phyloP scores from a whole-genome alignment of 225 moss, liverwort and hornwort species.

The Thuidium tamariscinum region DNA sequence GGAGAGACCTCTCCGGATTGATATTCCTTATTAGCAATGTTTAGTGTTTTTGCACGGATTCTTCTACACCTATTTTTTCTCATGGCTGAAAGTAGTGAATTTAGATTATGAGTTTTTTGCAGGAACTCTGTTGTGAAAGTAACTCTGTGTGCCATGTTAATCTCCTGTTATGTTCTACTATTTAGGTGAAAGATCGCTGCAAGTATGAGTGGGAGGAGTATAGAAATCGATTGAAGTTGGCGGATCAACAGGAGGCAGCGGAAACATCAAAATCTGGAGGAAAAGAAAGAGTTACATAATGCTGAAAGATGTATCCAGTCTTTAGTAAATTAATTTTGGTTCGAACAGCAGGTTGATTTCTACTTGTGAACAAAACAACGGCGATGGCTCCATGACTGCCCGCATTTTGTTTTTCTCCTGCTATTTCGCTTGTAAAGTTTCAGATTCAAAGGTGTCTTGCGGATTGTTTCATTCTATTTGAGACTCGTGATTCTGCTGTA shows the following conservation, averaged over 20 bases:
- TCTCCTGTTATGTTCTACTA: not conserved
- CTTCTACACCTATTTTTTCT: not conserved
- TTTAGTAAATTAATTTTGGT: not conserved
- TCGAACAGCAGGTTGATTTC: not conserved
- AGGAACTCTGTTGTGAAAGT: not conserved
- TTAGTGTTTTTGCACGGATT: not conserved
- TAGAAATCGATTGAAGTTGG: slow-evolving; percentile 22
- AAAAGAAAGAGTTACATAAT: not conserved
- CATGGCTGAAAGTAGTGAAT: not conserved
- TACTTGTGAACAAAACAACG: not conserved
- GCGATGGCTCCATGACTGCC: not conserved
- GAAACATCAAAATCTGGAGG: not conserved
- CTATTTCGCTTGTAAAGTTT: not conserved
- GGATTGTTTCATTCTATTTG: not conserved
- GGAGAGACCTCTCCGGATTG: not conserved
- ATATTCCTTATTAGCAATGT: not conserved
- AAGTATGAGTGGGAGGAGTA: slow-evolving; percentile 37
- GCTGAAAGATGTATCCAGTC: not conserved
- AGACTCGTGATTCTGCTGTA: not conserved
- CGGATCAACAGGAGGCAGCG: slow-evolving; percentile 32
- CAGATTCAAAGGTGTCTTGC: not conserved
- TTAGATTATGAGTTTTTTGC: not conserved
- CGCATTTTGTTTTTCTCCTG: not conserved
- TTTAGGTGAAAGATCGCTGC: slow-evolving; percentile 41
- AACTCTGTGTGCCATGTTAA: not conserved